Evolutionary conservation across 768 basidiomycete species (phyloP).

Genomic region (Leccinum variicolor): DNA sequence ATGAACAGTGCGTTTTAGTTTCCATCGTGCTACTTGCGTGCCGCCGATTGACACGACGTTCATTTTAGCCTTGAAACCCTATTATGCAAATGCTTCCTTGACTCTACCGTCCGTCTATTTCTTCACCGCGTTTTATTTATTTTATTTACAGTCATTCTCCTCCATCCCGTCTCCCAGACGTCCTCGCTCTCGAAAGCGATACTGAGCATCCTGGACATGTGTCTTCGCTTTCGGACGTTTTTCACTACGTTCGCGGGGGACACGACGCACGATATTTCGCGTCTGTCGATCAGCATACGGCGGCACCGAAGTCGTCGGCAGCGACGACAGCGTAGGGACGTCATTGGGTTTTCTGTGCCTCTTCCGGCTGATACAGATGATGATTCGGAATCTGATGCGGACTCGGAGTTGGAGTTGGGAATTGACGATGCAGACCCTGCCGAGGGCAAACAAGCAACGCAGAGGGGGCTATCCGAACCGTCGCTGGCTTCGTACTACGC

Average conservation of each 20-base stretch:
- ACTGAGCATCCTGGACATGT: constrained; percentile 69
- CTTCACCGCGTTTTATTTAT: too few relatives aligned
- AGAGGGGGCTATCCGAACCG: constrained; percentile 19
- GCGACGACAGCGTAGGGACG: constrained; percentile 49
- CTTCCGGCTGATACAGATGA: constrained; percentile 25
- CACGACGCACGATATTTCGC: constrained; percentile 53
- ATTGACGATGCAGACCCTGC: background rate
- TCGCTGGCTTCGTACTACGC: constrained; percentile 24
- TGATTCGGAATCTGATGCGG: constrained; percentile 39
- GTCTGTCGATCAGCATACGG: constrained; percentile 48
- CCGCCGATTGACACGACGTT: background rate
- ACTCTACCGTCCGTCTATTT: constrained; percentile 45
- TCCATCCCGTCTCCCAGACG: constrained; percentile 40
- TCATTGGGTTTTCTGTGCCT: constrained; percentile 58
- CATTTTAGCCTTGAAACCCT: constrained; percentile 55
- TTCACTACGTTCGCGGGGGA: constrained; percentile 62
- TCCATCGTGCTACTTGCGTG: background rate
- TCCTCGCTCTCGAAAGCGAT: constrained; percentile 62
- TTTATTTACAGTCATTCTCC: background rate
- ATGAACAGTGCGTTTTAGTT: constrained; percentile 55
- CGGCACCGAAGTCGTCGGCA: constrained; percentile 64
- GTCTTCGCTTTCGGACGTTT: constrained; percentile 62
- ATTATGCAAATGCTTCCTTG: constrained; percentile 60
- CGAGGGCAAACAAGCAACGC: constrained; percentile 16
- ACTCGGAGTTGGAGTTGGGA: background rate